These are phyloP conservation scores for Penicillium ucsense DNA, from an alignment of 495 filamentous ascomycete species.

Conservation along the genomic window DNA sequence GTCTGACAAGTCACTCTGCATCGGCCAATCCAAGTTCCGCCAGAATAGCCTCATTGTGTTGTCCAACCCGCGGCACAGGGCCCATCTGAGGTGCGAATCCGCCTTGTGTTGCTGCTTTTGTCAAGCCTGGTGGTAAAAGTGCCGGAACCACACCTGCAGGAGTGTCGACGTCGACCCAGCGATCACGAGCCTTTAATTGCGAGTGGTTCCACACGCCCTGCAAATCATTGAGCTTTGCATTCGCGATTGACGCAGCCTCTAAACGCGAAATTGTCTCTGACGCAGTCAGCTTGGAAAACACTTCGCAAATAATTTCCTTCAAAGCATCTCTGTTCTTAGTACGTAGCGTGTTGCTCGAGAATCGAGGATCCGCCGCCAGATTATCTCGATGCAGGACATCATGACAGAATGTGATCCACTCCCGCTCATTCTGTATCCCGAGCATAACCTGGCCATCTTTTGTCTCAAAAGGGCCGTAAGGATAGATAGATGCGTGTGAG, in stretches of 20 bases:
- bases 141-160: constrained; percentile 30
- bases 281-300: constrained; percentile 19
- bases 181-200: constrained; percentile 31
- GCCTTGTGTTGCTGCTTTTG: constrained; percentile 7
- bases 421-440: constrained; percentile 44
- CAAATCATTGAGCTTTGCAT: constrained; percentile 43
- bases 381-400: constrained; percentile 23
- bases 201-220: constrained; percentile 39
- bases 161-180: constrained; percentile 39
- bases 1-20: not conserved
- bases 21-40: constrained; percentile 2
- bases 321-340: constrained; percentile 24
- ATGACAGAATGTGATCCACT: constrained; percentile 39
- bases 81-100: constrained; percentile 19
- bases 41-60: constrained; percentile 32
- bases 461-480: constrained; percentile 43
- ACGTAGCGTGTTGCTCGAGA: constrained; percentile 26
- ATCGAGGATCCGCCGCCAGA: constrained; percentile 24
- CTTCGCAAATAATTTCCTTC: constrained; percentile 19
- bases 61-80: constrained; percentile 29
- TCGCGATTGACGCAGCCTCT: constrained; percentile 33
- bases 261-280: constrained; percentile 21
- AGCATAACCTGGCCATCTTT: constrained; percentile 42
- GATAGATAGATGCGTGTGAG: constrained; percentile 42
- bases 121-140: constrained; percentile 32